Evolutionary conservation across 2,329 filamentous ascomycete genomes (phyloP), one percentile per base, ranked within the genome.

Genomic region (Neofusicoccum laricinum): DNA sequence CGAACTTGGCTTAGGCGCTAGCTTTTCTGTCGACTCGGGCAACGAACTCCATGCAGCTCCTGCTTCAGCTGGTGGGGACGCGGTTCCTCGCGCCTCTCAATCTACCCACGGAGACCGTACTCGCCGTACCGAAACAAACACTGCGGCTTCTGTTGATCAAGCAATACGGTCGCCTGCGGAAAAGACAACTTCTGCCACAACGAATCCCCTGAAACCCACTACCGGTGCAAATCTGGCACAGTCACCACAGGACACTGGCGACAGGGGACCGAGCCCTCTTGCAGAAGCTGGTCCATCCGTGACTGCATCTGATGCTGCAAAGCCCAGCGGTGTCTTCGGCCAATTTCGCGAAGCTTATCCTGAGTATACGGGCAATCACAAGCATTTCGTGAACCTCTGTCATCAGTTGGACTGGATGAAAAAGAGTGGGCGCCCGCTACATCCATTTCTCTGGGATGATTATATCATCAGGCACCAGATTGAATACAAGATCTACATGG

Each of bases 371-470:
- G 76, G 73, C 0, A 67, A 71, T 41, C 38, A 34, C 5, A 71
- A 70, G 12, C 75, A 77, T 45, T 78, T 78, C 64, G 21, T 66
- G n/a, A 69, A 66, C 2, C 68, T 70, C 45, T 77, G 75, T 61
- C 66, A 61, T 14, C 65, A 71, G 40, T 73, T 77, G 17, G 63
- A 70, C 19, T 53, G 67, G 21, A 67, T 77, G 6, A 71, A 75
- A 15, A 25, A 61, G 11, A 68, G 72, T 40, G 73, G 74, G 30
- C 73, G 69, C 41, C 74, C 75, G 71, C 70, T 75, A 14, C 72
- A 75, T 1, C 76, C 72, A 45, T 76, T 69, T 67, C 72, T 74
- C 41, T 78, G 77, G 77, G 77, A 78, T 57, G 76, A 78, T 51
- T 78, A 69, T 62, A 71, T 78, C 40, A 71, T 77, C 30, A 71